These are phyloP conservation scores for Avena eriantha DNA, from an alignment of 176 grass and related monocot genomes.

Conservation along the genomic window DNA sequence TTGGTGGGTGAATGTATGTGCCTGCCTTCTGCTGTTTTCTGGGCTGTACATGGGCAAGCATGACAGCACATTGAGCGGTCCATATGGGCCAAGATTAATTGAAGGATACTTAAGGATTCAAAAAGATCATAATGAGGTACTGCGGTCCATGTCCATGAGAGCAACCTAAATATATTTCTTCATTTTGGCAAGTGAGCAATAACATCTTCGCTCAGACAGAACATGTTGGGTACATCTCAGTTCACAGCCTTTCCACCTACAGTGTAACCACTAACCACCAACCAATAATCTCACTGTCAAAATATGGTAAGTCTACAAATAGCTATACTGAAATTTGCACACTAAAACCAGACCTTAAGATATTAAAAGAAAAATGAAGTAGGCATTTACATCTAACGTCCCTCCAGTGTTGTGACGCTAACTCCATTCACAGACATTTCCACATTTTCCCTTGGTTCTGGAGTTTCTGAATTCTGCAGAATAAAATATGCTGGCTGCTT, in stretches of 20 bases:
- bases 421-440: not conserved
- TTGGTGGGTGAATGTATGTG: too few species aligned
- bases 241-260: not conserved
- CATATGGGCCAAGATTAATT: not conserved
- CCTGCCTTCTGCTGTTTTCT: too few species aligned
- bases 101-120: not conserved
- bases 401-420: not conserved
- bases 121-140: not conserved
- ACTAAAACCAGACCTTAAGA: not conserved
- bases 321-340: not conserved
- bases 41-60: too few species aligned
- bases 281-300: not conserved
- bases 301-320: not conserved
- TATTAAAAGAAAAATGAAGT: not conserved
- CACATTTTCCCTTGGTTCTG: not conserved
- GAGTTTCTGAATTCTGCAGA: not conserved
- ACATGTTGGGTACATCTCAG: not conserved
- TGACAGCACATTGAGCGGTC: too few species aligned
- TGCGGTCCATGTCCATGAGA: not conserved
- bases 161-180: not conserved
- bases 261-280: not conserved
- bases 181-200: not conserved
- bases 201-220: not conserved
- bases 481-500: constrained; percentile 39
- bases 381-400: not conserved